Percentiles rank a stretch among this genome's conserved stretches.
These are phyloP conservation scores for Stephanodiscus minutulus DNA, from an alignment of 108 stramenopile species.

Conservation along the genomic window DNA sequence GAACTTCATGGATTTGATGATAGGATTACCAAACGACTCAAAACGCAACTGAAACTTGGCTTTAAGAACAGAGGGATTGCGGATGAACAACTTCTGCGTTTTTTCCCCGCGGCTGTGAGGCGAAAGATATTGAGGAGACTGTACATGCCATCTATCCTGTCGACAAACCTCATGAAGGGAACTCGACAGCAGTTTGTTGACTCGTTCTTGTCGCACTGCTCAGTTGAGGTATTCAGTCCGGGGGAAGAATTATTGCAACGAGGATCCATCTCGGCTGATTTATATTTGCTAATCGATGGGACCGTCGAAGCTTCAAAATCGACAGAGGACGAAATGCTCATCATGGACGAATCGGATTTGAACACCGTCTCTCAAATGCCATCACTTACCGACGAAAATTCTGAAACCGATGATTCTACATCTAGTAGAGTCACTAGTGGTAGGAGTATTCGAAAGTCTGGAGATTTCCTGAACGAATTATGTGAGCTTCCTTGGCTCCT, in stretches of 20 bases:
- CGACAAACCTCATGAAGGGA: constrained; percentile 49
- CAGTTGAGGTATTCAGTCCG: constrained; percentile 58
- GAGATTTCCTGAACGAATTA: constrained; percentile 10
- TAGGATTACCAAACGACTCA: constrained; percentile 27
- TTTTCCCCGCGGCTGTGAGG: constrained; percentile 53
- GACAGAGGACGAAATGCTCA: constrained; percentile 42
- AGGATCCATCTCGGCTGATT: constrained; percentile 50
- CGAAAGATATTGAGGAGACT: constrained; percentile 54
- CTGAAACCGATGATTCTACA: neutral
- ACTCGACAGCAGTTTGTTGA: constrained; percentile 59
- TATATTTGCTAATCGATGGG: constrained; percentile 59
- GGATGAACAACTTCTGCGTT: constrained; percentile 52
- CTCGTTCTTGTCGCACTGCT: constrained; percentile 54
- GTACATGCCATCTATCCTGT: constrained; percentile 37
- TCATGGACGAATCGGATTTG: constrained; percentile 38
- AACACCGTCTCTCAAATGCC: neutral
- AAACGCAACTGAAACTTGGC: constrained; percentile 43
- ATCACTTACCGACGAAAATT: no score
- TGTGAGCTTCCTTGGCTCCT: neutral
- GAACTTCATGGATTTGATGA: constrained; percentile 52
- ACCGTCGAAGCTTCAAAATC: constrained; percentile 29
- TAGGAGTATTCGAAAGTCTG: constrained; percentile 59
- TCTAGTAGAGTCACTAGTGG: constrained; percentile 22
- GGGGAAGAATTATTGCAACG: constrained; percentile 56
- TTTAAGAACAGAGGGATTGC: constrained; percentile 54